A percentile compares a stretch with the other conserved stretches of the same genome.
These are phyloP conservation scores for Fusarium foetens DNA, from an alignment of 2,329 filamentous ascomycete genomes.

Conservation along the genomic window DNA sequence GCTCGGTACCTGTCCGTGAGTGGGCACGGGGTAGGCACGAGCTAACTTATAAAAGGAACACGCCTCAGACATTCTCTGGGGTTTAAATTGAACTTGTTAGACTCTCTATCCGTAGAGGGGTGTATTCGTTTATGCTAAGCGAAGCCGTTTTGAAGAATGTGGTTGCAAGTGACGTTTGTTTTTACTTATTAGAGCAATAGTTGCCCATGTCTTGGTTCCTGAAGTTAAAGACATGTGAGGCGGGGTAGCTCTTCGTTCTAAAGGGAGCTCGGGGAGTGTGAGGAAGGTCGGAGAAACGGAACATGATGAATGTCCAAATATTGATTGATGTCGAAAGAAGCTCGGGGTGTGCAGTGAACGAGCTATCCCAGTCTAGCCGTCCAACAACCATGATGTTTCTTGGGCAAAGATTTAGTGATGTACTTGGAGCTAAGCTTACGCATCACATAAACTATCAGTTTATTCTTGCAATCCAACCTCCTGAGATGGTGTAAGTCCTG, in stretches of 20 bases:
- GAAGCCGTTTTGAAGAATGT: not conserved
- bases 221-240: constrained; percentile 25
- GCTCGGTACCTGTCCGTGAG: constrained; percentile 41
- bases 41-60: not conserved
- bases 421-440: not conserved
- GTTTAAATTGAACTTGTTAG: constrained; percentile 4
- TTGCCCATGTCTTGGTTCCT: constrained; percentile 1
- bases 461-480: not conserved
- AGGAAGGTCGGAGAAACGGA: constrained; percentile 23
- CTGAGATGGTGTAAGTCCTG: not conserved
- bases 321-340: constrained; percentile 4
- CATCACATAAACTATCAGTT: not conserved
- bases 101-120: constrained; percentile 12
- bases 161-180: not conserved
- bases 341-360: constrained; percentile 13
- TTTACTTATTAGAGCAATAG: constrained; percentile 18
- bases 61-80: constrained; percentile 12
- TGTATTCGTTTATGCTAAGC: not conserved
- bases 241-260: constrained; percentile 16
- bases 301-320: constrained; percentile 4
- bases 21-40: constrained; percentile 18
- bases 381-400: not conserved
- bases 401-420: not conserved
- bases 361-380: constrained; percentile 16
- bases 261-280: constrained; percentile 22